Base-by-base conservation (phyloP, 2,329 filamentous ascomycete genomes). In the Fusarium setosum region DNA sequence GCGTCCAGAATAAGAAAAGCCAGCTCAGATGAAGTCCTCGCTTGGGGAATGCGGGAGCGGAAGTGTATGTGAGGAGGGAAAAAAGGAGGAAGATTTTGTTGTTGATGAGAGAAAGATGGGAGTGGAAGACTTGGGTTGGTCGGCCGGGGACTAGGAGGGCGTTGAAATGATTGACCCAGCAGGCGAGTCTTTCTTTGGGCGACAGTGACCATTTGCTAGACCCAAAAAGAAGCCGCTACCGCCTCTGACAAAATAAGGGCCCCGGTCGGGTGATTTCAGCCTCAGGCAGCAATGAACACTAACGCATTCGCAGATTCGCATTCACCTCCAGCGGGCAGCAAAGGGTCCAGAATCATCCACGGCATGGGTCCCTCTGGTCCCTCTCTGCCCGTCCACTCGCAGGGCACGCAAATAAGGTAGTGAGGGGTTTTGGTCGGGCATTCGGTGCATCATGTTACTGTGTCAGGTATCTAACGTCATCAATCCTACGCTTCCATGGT, bases 21-120 rank as follows among this genome's bases (percentile, higher is more conserved):
- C 44, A 48, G 48, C 48, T 57, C 61, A 26, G 41, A 32, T 38
- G 44, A 55, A 50, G 54, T 60, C 55, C 35, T 68, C 51, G 40
- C 62, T 61, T 49, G 48, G 55, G 38, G 42, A 56, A 58, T 57
- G 62, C 59, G 53, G 52, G 32, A 63, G 61, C 35, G 59, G 45
- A 41, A 51, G 42, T 59, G 56, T 49, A 56, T 65, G 48, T 52
- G 60, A 47, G 55, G 63, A 63, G 52, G 55, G 31, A 44, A 48
- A 63, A 57, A 56, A 62, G 61, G 57, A 63, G 59, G 61, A 67
- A 61, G 64, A 53, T 72, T 66, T 72, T 71, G 65, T 63, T 64
- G 59, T 67, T 72, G 68, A 63, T 70, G 66, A 66, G 57, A 54
- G 63, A 63, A 60, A 54, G 63, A 63, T 71, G 67, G 68, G 64